Evolutionary conservation across 179 eudicot species (phyloP), one percentile per base, ranked within the genome.

Genomic region (Silene noctiflora): DNA sequence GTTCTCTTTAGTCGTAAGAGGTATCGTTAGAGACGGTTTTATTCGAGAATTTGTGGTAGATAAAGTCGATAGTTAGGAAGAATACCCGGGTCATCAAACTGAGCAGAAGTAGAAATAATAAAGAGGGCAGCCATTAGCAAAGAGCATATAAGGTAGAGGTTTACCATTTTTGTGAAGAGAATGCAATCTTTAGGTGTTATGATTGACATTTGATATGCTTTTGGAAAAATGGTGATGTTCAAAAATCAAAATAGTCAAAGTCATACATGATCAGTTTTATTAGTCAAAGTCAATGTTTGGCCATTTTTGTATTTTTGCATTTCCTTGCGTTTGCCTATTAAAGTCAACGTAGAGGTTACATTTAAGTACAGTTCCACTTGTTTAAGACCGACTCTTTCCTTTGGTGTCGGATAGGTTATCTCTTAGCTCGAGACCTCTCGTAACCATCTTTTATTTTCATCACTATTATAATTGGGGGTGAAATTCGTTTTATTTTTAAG

Each of bases 121-220:
- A 67, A 67, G 2, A 74, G 61, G 11, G 12, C 27, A 4, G 76
- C 67, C 81, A 78, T 78, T 11, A 78, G 60, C 39, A 39, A 21
- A 73, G 81, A 78, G 77, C 81, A 51, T 17, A 78, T 64, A 35
- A n/a, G 25, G 31, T 66, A 78, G 33, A 73, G 72, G 19, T 72
- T 72, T 22, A 12, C 67, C 81, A 78, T 78, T 66, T 73, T 20
- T 27, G 29, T 27, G 2, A 20, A 12, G 5, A 10, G 8, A 17
- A 1, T 56, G n/a, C 1, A n/a, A 4, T 19, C 69, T 65, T 25
- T 42, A 51, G 5, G 78, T 2, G 5, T 46, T 10, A 22, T 20
- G 8, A 16, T 35, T 70, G 39, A 33, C 39, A 33, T 48, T 48
- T 48, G 55, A 6, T 13, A 48, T 48, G 55, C 2, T 13, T 53